phyloP scores from a whole-genome alignment of 2,329 filamentous ascomycete genomes.

The Exophiala bonariae region DNA sequence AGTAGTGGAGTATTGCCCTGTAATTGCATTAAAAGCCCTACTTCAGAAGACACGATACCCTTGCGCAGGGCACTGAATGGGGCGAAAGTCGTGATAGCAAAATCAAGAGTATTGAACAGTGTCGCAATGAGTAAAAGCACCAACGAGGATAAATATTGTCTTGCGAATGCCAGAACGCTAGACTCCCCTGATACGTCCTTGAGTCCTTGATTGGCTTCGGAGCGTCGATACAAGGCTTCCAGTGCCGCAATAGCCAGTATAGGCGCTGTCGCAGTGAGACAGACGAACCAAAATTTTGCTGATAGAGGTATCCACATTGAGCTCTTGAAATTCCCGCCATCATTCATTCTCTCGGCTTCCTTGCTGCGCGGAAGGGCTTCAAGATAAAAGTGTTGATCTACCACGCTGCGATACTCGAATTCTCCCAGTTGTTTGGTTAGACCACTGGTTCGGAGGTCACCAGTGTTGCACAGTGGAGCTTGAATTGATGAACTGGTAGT shows the following conservation, averaged over 20 bases:
- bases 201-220: not conserved
- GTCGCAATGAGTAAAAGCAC: slow-evolving; percentile 11
- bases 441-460: not conserved
- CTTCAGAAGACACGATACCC: not conserved
- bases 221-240: not conserved
- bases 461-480: not conserved
- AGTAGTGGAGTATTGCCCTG: not conserved
- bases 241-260: not conserved
- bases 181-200: not conserved
- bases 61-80: slow-evolving; percentile 6
- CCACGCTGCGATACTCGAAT: too few relatives aligned
- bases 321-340: too few relatives aligned
- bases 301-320: not conserved
- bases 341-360: too few relatives aligned
- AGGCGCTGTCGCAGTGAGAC: not conserved
- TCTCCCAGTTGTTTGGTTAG: too few relatives aligned
- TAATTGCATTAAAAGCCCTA: not conserved
- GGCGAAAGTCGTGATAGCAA: slow-evolving; percentile 6
- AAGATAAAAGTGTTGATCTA: too few relatives aligned
- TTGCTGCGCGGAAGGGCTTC: too few relatives aligned
- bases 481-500: not conserved
- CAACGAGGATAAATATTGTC: slow-evolving; percentile 13
- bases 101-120: slow-evolving; percentile 14
- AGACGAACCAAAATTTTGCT: not conserved
- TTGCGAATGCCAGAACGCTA: not conserved